Base-by-base conservation (phyloP, 352 stramenopile genomes). In the Peronospora farinosa region DNA sequence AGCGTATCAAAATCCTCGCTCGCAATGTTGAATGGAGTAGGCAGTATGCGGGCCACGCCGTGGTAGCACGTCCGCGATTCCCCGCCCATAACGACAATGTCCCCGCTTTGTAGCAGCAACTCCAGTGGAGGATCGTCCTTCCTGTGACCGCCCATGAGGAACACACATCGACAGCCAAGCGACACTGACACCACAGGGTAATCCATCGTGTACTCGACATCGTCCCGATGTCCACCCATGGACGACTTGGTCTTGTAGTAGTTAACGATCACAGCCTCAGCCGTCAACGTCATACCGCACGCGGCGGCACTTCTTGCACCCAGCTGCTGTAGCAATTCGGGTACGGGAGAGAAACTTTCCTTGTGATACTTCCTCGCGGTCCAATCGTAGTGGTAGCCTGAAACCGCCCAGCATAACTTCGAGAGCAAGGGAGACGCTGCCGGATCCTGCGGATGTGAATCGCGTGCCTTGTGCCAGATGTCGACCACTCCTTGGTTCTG, bases 321-420 rank as follows among this genome's bases (percentile, higher is more conserved):
- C 2, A 92, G 62, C 7, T 67, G 33, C 33, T 65, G 42, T 13
- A 92, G 66, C 25, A 68, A 39, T 19, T 51, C 28, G 2, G 81
- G 77, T 42, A 90, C 64, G 1, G 60, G 51, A 8, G 78, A 90
- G 47, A 68, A 81, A 40, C 57, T 62, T n/a, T 72, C 54, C 3
- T 63, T 57, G 33, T 76, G 65, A 60, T 92, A 92, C 54, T 80
- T 78, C 39, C 81, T 65, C 21, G 67, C 67, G 2, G 76, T 90
- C 81, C 81, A 92, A 56, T 92, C 72, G 67, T 92, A 92, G 57
- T 92, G 81, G 41, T 78, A 89, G 25, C 81, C 81, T 2, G 65
- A 70, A 5, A 78, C 76, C 9, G 71, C 71, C 81, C 81, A 92
- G 33, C 81, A 75, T 32, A 92, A 65, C 46, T 85, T 89, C 9